Evolutionary conservation across 805 yeast species (phyloP), one percentile per base, ranked within the genome.

Genomic region (Saccharomycopsis capsularis): DNA sequence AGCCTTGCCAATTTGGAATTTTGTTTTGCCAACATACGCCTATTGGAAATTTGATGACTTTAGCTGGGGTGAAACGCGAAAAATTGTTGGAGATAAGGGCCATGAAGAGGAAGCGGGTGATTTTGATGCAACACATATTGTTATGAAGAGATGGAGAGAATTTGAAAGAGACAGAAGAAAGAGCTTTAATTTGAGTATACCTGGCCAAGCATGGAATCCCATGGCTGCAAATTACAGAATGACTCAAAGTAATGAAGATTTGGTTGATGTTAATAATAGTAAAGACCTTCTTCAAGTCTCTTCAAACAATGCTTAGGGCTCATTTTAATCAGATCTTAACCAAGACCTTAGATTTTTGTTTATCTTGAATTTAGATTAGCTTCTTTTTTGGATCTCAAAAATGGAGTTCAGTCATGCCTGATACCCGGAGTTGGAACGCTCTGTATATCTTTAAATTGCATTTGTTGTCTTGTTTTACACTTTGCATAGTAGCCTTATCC

Each of bases 41-140:
- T 89, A 74, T 63, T 90, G 97, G 97, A 88, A 88, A 61, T 88
- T 89, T 66, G 97, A 90, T 66, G 96, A 90, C 63, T 90, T 90
- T 67, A 80, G 89, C 63, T 90, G 97, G 97, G 96, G 97, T 61
- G 95, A 87, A 52, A 90, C 96, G 2, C 75, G 96, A 70, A 75
- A 81, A n/a, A 79, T 88, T 44, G 75, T 76, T 23, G 83, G 80
- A 21, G 80, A 73, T 57, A 78, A 75, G 21, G 79, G 71, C 16
- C 93, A 86, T 61, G 84, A 79, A 40, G 85, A 73, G 22, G 73
- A 57, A 21, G 85, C 77, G 40, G 98, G 97, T 57, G 82, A 81
- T 54, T 93, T 91, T 63, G 98, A 91, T 64, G 85, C 93, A n/a
- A 80, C 95, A 1, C 78, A 78, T 60, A 93, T 93, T 62, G 77